A percentile compares a stretch with the other conserved stretches of the same genome.
Conservation (phyloP, 2,329 filamentous ascomycete genomes). For the Arthrobotrys pseudoclavata region DNA sequence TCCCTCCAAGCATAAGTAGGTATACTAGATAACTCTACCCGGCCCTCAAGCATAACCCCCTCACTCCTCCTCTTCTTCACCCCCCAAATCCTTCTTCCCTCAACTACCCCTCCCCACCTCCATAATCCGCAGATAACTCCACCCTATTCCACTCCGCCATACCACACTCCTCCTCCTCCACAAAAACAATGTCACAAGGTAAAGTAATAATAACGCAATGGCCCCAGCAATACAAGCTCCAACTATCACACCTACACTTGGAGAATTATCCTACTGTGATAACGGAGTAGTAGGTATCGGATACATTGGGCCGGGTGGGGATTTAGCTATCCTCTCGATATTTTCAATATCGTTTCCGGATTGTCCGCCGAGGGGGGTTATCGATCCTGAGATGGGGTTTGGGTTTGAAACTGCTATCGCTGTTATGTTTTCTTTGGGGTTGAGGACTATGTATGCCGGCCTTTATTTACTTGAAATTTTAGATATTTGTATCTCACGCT, state of each 20-base stretch:
- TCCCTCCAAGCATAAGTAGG: background rate
- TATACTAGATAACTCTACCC: background rate
- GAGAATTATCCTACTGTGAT: background rate
- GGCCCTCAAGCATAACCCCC: background rate
- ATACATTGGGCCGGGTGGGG: background rate
- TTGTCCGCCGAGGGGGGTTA: conserved; percentile 19
- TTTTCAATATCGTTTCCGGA: conserved; percentile 6
- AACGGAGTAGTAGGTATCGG: background rate
- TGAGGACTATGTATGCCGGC: conserved; percentile 33
- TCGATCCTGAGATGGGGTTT: conserved; percentile 13
- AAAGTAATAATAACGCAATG: background rate
- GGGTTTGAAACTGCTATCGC: conserved; percentile 32
- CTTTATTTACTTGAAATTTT: background rate
- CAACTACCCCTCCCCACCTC: background rate
- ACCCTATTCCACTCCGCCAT: background rate
- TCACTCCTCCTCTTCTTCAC: background rate
- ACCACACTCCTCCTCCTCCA: background rate
- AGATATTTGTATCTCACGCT: background rate
- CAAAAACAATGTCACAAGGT: background rate
- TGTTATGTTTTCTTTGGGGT: conserved; percentile 32
- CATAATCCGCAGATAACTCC: background rate
- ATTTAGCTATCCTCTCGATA: background rate
- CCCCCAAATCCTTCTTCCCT: background rate
- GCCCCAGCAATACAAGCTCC: background rate
- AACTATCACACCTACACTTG: background rate